Conservation (phyloP, 2,329 filamentous ascomycete species). For the Fusarium staphyleae region DNA sequence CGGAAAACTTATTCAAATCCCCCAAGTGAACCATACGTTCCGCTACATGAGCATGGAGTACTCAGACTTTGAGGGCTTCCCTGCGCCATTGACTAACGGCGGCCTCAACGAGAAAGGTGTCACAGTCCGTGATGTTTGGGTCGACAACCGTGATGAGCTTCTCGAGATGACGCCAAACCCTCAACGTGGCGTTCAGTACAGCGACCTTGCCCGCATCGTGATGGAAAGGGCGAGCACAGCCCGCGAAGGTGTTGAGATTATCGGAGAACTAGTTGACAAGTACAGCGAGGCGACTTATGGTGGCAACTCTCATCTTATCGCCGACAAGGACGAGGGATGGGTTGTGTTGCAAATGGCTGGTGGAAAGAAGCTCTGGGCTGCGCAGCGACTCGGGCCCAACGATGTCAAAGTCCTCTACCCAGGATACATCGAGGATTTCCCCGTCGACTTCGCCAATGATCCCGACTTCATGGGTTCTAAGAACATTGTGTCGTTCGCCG, state of each 20-base stretch:
- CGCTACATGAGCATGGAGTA: conserved; percentile 39
- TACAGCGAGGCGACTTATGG: conserved; percentile 36
- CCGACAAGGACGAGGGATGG: conserved; percentile 37
- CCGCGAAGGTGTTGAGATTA: conserved; percentile 33
- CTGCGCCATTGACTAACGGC: conserved; percentile 32
- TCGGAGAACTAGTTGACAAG: conserved; percentile 25
- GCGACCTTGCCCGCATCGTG: conserved; percentile 35
- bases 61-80: conserved; percentile 37
- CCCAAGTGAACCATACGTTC: conserved; percentile 34
- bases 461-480: conserved; percentile 29
- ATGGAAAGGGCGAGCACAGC: conserved; percentile 35
- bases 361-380: conserved; percentile 35
- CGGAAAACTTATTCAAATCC: conserved; percentile 35
- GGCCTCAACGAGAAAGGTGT: conserved; percentile 37
- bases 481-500: conserved; percentile 35
- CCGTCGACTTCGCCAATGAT: conserved; percentile 15
- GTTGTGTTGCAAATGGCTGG: conserved; percentile 39
- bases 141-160: conserved; percentile 34
- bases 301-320: conserved; percentile 36
- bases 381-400: conserved; percentile 30
- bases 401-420: conserved; percentile 37
- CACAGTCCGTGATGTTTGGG: conserved; percentile 36
- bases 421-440: conserved; percentile 35
- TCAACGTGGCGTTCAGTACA: conserved; percentile 35
- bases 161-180: conserved; percentile 36